phyloP scores from a whole-genome alignment of 768 basidiomycete species.

The Cystobasidium ongulense region DNA sequence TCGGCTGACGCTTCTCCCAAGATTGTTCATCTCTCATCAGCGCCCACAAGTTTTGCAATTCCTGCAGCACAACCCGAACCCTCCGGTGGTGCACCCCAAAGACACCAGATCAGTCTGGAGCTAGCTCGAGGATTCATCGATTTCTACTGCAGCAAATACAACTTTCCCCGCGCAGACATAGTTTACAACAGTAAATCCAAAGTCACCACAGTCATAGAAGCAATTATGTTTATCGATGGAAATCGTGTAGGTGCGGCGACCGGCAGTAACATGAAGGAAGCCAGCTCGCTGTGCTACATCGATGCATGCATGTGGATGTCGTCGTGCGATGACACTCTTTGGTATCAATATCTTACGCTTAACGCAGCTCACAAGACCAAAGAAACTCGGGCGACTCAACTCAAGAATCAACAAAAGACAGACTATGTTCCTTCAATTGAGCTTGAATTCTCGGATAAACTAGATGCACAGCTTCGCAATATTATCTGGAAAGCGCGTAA shows the following conservation, averaged over 20 bases:
- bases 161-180: constrained; percentile 34
- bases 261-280: constrained; percentile 61
- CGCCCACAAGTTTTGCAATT: constrained; percentile 43
- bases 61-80: background rate
- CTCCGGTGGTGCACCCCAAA: background rate
- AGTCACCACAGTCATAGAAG: constrained; percentile 54
- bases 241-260: constrained; percentile 73
- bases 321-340: constrained; percentile 68
- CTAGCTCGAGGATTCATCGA: constrained; percentile 84
- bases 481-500: constrained; percentile 45
- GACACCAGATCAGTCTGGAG: constrained; percentile 53
- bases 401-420: constrained; percentile 49
- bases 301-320: constrained; percentile 83
- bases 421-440: constrained; percentile 31
- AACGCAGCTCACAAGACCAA: constrained; percentile 61
- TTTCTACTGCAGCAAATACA: constrained; percentile 60
- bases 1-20: no score
- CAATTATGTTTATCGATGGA: constrained; percentile 65
- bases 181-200: constrained; percentile 40
- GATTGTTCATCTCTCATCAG: background rate
- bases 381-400: constrained; percentile 51
- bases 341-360: constrained; percentile 60
- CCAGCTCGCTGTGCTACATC: constrained; percentile 66
- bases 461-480: constrained; percentile 65
- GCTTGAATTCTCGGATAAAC: constrained; percentile 57